Percentiles rank a stretch among this genome's conserved stretches.
phyloP scores from a whole-genome alignment of 176 grass and related monocot genomes.

The Eremochloa ophiuroides region DNA sequence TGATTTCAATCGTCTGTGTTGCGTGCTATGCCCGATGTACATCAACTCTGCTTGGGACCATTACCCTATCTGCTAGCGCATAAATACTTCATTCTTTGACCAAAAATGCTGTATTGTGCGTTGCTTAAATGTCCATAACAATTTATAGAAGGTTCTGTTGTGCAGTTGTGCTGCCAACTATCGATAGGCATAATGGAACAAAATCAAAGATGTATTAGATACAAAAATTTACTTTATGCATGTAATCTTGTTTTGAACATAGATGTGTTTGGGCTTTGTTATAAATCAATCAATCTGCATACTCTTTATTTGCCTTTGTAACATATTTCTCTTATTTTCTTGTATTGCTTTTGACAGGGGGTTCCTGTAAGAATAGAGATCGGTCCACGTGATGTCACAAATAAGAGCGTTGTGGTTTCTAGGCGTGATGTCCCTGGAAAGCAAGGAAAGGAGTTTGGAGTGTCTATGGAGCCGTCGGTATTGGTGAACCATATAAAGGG shows the following conservation, averaged over 20 bases:
- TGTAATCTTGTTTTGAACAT: not conserved
- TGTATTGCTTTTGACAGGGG: slow-evolving; percentile 49
- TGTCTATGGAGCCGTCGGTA: slow-evolving; percentile 76
- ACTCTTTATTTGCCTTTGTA: not conserved
- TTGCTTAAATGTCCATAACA: slow-evolving; percentile 1
- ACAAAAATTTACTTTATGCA: not conserved
- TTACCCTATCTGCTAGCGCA: not conserved
- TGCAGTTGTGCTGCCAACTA: not conserved
- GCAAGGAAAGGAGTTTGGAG: slow-evolving; percentile 90
- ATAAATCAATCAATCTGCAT: not conserved
- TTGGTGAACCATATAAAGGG: slow-evolving; percentile 72
- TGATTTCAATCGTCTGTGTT: not conserved
- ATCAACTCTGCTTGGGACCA: not conserved
- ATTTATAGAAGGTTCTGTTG: not conserved
- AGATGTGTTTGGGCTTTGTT: not conserved
- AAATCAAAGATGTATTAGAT: not conserved
- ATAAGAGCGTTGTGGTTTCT: slow-evolving; percentile 72
- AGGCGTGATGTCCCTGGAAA: slow-evolving; percentile 90
- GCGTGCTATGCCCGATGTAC: not conserved
- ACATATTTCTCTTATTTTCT: slow-evolving; percentile 8
- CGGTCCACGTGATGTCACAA: slow-evolving; percentile 83
- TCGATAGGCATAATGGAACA: not conserved
- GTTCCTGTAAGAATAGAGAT: slow-evolving; percentile 87
- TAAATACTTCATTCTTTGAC: not conserved
- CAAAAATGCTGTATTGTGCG: not conserved